Evolutionary conservation across 1,284 basidiomycete species (phyloP).

Genomic region (Ganoderma leucocontextum): DNA sequence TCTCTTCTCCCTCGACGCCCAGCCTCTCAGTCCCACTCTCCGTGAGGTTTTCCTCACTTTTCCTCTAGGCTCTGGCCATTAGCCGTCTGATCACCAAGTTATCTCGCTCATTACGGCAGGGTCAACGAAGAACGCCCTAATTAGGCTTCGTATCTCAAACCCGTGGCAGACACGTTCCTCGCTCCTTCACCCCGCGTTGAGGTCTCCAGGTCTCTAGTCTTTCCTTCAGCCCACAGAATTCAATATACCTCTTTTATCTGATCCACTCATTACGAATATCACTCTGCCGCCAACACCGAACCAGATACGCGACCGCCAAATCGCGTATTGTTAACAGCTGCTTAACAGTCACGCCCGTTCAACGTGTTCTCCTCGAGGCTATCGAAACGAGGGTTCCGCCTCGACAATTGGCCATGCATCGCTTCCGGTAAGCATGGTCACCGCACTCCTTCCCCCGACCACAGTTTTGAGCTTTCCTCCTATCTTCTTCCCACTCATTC

Average conservation of each 20-base stretch:
- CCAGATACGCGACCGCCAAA: conserved; percentile 27
- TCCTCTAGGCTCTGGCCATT: background rate
- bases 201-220: conserved; percentile 9
- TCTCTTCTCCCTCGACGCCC: too few relatives aligned
- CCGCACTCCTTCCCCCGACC: conserved; percentile 36
- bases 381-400: conserved; percentile 34
- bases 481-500: conserved; percentile 23
- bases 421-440: conserved; percentile 72
- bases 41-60: background rate
- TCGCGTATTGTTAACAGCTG: conserved; percentile 33
- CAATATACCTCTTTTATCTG: conserved; percentile 29
- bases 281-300: conserved; percentile 24
- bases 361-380: conserved; percentile 77
- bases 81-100: background rate
- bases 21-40: background rate
- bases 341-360: conserved; percentile 38
- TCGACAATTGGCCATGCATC: conserved; percentile 64
- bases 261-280: conserved; percentile 14
- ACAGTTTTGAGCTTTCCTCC: conserved; percentile 25
- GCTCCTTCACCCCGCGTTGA: conserved; percentile 46
- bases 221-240: conserved; percentile 27
- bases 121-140: conserved; percentile 30
- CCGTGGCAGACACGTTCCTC: conserved; percentile 81
- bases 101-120: conserved; percentile 24
- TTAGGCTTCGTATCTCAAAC: conserved; percentile 44